Base-by-base conservation (phyloP, 768 basidiomycete genomes). In the Postia placenta region DNA sequence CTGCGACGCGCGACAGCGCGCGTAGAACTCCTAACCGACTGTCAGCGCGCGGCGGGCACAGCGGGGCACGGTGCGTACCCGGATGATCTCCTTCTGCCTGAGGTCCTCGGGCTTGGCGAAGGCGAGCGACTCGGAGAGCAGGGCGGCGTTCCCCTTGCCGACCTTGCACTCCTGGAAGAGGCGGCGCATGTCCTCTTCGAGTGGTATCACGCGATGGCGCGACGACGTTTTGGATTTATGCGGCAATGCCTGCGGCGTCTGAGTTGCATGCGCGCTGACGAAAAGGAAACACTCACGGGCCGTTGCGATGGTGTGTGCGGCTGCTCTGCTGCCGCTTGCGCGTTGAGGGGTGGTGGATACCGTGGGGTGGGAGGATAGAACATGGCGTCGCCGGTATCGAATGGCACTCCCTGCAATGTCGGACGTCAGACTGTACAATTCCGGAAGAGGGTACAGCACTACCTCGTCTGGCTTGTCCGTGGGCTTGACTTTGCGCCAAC, bases 111-210 rank as follows among this genome's bases (percentile, higher is more conserved):
- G 86, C 54, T 75, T 80, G 4, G 85, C 81, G 42, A 76, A 79
- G 0, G 75, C 74, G 46, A 94, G 68, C 1, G 88, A 78, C 59
- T 93, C 81, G 14, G 77, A 75, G 12, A 95, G 71, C 7, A 94
- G 57, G 37, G 72, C 69, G 0, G 92, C 91, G 57, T 92, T 91
- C n/a, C 86, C 86, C 48, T 77, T 76, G 2, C 85, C 92, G 33
- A 92, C 80, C 51, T 80, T 83, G 65, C 91, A 92, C 63, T 96
- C 93, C 56, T 91, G 81, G 57, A 89, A 81, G 42, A 96, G 66
- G 14, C 87, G 74, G 11, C 84, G 74, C 43, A 92, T 87, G 57
- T 96, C 90, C 56, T 95, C 92, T 35, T 93, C 89, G 17, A 69
- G 78, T 0, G 91, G 83, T 28, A 93, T 79, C 39, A 81, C 67